Conservation (phyloP, 1,284 basidiomycete genomes). For the Tausonia pullulans region DNA sequence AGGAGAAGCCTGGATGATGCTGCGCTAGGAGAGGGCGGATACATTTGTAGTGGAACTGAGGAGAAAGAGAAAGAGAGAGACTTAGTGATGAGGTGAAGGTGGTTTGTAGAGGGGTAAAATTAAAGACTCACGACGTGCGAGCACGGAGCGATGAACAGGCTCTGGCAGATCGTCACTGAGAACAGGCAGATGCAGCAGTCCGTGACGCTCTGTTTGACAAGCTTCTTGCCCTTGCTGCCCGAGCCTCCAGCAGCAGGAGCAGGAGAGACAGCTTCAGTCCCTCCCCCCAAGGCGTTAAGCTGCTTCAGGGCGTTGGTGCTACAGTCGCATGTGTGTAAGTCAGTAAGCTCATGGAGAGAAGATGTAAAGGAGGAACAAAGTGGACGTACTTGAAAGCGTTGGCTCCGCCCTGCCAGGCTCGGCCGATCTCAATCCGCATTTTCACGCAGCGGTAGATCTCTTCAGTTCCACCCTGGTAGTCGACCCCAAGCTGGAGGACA, state of each 20-base stretch:
- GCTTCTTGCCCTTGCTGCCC: slow-evolving; percentile 15
- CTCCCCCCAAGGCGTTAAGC: slow-evolving; percentile 54
- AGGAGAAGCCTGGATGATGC: slow-evolving; percentile 89
- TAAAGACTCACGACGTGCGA: slow-evolving; percentile 54
- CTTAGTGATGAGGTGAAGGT: background rate
- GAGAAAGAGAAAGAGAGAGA: background rate
- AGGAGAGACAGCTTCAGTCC: too few species aligned
- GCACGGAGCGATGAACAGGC: slow-evolving; percentile 94
- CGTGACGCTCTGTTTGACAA: slow-evolving; percentile 39
- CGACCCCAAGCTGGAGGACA: slow-evolving; percentile 88
- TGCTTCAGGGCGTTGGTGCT: slow-evolving; percentile 71
- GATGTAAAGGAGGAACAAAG: slow-evolving; percentile 2
- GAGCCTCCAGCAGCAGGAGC: slow-evolving; percentile 5
- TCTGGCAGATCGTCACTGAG: slow-evolving; percentile 85
- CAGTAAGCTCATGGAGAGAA: background rate
- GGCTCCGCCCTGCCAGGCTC: slow-evolving; percentile 77
- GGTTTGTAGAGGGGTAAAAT: background rate
- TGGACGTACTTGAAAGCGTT: slow-evolving; percentile 87
- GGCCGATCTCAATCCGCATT: slow-evolving; percentile 75
- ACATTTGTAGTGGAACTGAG: slow-evolving; percentile 87
- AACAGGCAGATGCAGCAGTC: slow-evolving; percentile 96
- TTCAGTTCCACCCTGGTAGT: slow-evolving; percentile 95
- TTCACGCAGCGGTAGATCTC: slow-evolving; percentile 98
- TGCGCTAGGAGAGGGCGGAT: slow-evolving; percentile 76
- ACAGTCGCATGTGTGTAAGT: too few species aligned